Conservation (phyloP, 192 early-diverging fungal genomes). For the Rhizoclosmatium sp. region DNA sequence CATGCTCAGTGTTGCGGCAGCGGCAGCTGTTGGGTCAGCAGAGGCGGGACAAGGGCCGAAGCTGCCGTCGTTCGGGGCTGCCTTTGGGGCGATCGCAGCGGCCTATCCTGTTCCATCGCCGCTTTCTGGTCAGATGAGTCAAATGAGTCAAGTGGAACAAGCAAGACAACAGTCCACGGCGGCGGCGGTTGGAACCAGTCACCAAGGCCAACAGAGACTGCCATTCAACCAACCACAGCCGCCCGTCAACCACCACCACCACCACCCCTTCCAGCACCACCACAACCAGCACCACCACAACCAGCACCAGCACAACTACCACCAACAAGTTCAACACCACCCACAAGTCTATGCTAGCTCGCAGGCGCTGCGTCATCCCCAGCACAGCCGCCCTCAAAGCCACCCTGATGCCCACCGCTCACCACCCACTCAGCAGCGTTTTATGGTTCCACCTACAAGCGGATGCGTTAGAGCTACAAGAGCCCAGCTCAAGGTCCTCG, state of each 20-base stretch:
- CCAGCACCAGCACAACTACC: neutral
- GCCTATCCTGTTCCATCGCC: neutral
- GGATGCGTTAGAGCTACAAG: neutral
- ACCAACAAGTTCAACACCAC: neutral
- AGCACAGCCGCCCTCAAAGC: neutral
- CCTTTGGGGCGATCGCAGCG: neutral
- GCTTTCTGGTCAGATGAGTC: neutral
- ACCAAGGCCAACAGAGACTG: neutral
- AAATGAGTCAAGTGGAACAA: neutral
- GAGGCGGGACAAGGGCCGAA: too few species aligned
- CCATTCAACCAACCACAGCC: neutral
- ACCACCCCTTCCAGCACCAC: neutral
- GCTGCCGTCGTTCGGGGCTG: too few species aligned
- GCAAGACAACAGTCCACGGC: neutral
- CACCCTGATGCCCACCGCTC: neutral
- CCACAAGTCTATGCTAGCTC: neutral
- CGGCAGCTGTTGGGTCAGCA: too few species aligned
- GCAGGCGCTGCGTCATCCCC: neutral
- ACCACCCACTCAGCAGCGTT: neutral
- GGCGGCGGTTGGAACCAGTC: neutral
- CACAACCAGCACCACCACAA: neutral
- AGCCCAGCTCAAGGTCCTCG: conserved; percentile 53
- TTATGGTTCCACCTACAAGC: neutral
- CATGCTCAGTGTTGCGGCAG: too few species aligned
- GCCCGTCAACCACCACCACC: neutral